Evolutionary conservation across 179 eudicot species (phyloP).

Genomic region (Silene noctiflora): DNA sequence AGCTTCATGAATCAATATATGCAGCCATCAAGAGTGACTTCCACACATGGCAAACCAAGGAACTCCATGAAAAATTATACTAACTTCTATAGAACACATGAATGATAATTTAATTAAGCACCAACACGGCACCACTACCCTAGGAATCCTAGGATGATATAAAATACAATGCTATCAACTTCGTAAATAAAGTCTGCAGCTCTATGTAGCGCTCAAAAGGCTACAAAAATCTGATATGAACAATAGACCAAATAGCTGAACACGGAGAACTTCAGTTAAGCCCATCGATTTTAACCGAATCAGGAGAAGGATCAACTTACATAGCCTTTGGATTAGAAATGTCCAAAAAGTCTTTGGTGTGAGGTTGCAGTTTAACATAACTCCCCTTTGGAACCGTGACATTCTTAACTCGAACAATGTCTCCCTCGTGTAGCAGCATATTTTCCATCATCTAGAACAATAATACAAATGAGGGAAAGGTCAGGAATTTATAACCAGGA

Average conservation of each 20-base stretch:
- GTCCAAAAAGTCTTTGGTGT: slow-evolving; percentile 87
- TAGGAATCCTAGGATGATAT: background rate
- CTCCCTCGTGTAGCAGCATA: slow-evolving; percentile 92
- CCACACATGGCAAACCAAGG: too few relatives aligned
- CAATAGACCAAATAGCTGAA: slow-evolving; percentile 2
- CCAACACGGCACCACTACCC: too few relatives aligned
- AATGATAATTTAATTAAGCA: too few relatives aligned
- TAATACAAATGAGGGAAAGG: background rate
- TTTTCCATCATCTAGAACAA: slow-evolving; percentile 88
- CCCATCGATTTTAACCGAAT: background rate
- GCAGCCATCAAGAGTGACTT: too few relatives aligned
- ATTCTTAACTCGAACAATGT: slow-evolving; percentile 69
- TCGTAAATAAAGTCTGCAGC: background rate
- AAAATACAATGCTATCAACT: background rate
- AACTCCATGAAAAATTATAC: too few relatives aligned
- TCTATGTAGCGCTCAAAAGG: background rate
- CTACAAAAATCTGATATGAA: background rate
- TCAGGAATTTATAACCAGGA: background rate
- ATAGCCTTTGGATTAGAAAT: slow-evolving; percentile 97
- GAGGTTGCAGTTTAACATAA: slow-evolving; percentile 90
- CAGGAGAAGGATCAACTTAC: slow-evolving; percentile 38
- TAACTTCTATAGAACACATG: too few relatives aligned
- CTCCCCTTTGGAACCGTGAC: slow-evolving; percentile 85
- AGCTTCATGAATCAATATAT: too few relatives aligned
- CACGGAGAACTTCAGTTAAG: background rate